A percentile compares a stretch with the other conserved stretches of the same genome.
Evolutionary conservation across 495 filamentous ascomycete genomes (phyloP).

Genomic region (Amorphotheca resinae): DNA sequence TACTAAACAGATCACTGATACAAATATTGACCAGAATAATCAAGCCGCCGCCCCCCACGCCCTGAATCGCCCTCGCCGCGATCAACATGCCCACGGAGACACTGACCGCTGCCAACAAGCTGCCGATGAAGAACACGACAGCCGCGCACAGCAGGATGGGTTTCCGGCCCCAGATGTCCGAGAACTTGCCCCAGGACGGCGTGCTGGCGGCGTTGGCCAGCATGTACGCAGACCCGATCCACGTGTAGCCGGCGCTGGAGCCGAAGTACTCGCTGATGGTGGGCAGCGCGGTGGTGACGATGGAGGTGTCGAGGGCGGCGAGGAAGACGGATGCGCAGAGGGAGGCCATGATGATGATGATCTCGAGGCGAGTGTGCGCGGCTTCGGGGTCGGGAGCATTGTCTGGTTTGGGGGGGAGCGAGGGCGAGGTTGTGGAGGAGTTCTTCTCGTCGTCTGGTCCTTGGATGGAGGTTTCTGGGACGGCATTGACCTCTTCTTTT

Average conservation of each 20-base stretch:
- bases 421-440: neutral
- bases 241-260: constrained; percentile 55
- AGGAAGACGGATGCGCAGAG: constrained; percentile 41
- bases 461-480: neutral
- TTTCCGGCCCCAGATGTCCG: constrained; percentile 81
- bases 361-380: constrained; percentile 15
- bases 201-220: constrained; percentile 56
- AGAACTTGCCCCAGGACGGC: constrained; percentile 72
- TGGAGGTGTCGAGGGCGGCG: constrained; percentile 40
- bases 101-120: constrained; percentile 56
- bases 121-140: constrained; percentile 62
- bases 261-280: constrained; percentile 52
- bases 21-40: constrained; percentile 70
- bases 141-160: constrained; percentile 63
- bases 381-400: constrained; percentile 9
- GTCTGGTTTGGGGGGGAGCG: neutral
- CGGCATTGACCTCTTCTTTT: neutral
- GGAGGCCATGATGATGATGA: constrained; percentile 21
- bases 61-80: constrained; percentile 64
- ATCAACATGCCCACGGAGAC: constrained; percentile 63
- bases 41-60: constrained; percentile 72
- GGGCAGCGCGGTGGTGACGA: constrained; percentile 40
- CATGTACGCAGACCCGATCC: constrained; percentile 62
- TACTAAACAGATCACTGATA: constrained; percentile 70
- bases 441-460: constrained; percentile 3